Percentiles rank a stretch among this genome's conserved stretches.
Conservation (phyloP, 495 filamentous ascomycete species). For the Penicillium crystallinum region DNA sequence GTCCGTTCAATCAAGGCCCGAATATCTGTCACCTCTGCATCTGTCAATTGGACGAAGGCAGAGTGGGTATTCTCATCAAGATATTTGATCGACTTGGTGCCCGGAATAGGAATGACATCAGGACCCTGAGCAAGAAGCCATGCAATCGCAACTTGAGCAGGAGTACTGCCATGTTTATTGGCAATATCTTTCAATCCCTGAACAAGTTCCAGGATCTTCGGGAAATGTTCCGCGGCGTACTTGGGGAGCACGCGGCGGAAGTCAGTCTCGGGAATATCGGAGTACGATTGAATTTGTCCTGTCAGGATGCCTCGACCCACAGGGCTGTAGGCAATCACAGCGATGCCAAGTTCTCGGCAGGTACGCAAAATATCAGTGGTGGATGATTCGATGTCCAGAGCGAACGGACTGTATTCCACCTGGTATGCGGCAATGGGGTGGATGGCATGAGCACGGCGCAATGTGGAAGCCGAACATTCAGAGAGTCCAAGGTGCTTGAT, state of each 20-base stretch:
- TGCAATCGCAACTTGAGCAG: constrained; percentile 44
- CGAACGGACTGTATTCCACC: constrained; percentile 59
- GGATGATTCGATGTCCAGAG: constrained; percentile 52
- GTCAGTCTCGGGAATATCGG: constrained; percentile 43
- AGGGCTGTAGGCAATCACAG: constrained; percentile 57
- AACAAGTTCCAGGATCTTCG: constrained; percentile 42
- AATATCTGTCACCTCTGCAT: constrained; percentile 47
- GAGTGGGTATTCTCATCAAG: constrained; percentile 54
- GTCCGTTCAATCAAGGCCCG: constrained; percentile 14
- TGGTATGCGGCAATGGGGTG: constrained; percentile 57
- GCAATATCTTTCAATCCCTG: constrained; percentile 38
- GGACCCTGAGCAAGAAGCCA: constrained; percentile 51
- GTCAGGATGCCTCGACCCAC: constrained; percentile 57
- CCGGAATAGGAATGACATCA: constrained; percentile 54
- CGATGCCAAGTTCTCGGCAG: constrained; percentile 56
- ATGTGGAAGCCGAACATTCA: constrained; percentile 49
- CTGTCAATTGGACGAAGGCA: constrained; percentile 39
- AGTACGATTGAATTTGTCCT: constrained; percentile 37
- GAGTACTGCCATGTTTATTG: constrained; percentile 40
- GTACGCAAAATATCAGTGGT: constrained; percentile 47
- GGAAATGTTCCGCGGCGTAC: constrained; percentile 46
- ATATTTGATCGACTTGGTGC: constrained; percentile 50
- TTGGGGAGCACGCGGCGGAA: constrained; percentile 38
- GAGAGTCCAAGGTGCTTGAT: constrained; percentile 52
- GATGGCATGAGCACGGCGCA: constrained; percentile 58